Evolutionary conservation across 352 stramenopile species (phyloP).

Genomic region (Thraustochytrium sp.): DNA sequence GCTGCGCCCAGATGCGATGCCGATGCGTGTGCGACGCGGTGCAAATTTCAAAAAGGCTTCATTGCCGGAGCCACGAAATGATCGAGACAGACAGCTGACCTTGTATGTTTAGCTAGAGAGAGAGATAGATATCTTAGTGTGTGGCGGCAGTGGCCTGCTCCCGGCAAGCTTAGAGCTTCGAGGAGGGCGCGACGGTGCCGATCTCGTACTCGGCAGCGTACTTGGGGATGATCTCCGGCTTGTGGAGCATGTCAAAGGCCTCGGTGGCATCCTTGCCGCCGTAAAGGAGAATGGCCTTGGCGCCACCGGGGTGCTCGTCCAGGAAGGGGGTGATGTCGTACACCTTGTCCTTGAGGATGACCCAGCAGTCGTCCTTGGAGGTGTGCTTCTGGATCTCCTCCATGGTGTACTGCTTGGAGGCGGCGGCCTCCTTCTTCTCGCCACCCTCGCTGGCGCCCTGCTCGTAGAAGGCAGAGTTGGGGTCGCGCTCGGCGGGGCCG

Average conservation of each 20-base stretch:
- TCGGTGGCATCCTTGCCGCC: slow-evolving; percentile 56
- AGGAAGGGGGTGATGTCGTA: slow-evolving; percentile 75
- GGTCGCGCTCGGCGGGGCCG: neutral
- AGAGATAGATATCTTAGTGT: no score
- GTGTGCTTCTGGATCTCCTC: slow-evolving; percentile 87
- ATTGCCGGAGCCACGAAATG: no score
- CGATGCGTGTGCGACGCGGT: no score
- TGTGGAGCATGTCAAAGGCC: slow-evolving; percentile 47
- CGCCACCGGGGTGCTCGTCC: slow-evolving; percentile 65
- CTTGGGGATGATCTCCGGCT: slow-evolving; percentile 42
- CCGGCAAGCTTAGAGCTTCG: slow-evolving; percentile 31
- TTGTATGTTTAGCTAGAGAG: no score
- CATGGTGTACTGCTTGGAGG: slow-evolving; percentile 46
- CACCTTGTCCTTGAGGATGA: slow-evolving; percentile 78
- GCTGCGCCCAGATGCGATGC: no score
- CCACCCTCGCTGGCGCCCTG: neutral
- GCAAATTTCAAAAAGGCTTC: no score
- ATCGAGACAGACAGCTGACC: no score
- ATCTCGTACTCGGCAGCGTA: slow-evolving; percentile 35
- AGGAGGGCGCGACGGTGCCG: neutral
- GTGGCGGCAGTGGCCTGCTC: no score
- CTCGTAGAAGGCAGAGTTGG: slow-evolving; percentile 23
- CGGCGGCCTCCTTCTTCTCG: neutral
- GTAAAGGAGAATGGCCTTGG: slow-evolving; percentile 68
- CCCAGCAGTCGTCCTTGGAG: slow-evolving; percentile 82